Evolutionary conservation across 2,329 filamentous ascomycete species (phyloP).

Genomic region (Magnaporthales sp.): DNA sequence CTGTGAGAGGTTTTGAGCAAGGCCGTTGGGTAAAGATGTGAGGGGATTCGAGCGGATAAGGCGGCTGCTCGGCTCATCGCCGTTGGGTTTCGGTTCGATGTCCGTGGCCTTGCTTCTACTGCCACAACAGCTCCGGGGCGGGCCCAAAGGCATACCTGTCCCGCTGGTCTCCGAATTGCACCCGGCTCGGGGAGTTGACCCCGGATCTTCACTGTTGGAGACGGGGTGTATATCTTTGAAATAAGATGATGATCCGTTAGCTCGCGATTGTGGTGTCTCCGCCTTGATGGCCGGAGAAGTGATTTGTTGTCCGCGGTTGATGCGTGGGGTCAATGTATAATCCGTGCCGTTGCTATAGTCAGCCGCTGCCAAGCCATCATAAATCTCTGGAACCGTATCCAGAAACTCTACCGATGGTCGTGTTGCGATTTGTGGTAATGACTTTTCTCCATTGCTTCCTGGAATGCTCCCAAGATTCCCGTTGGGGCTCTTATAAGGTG

Average conservation of each 20-base stretch:
- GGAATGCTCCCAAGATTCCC: neutral
- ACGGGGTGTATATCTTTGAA: neutral
- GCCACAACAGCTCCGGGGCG: slow-evolving; percentile 4
- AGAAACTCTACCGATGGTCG: neutral
- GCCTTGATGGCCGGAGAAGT: neutral
- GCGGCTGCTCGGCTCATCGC: neutral
- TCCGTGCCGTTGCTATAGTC: neutral
- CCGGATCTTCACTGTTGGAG: neutral
- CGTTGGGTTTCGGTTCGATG: slow-evolving; percentile 5
- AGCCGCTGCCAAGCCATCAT: neutral
- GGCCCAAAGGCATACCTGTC: neutral
- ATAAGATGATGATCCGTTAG: neutral
- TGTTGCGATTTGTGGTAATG: neutral
- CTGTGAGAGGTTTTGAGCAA: neutral
- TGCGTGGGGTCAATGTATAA: neutral
- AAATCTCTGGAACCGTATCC: neutral
- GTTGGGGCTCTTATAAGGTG: slow-evolving; percentile 10
- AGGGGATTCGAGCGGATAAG: neutral
- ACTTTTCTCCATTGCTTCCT: neutral
- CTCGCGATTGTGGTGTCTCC: neutral
- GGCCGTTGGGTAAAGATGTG: neutral
- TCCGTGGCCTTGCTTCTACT: neutral
- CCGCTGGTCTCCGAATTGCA: neutral
- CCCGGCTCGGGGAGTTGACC: neutral
- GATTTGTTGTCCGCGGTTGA: neutral